Conservation (phyloP, 306 rosid species). For the Senna tora region DNA sequence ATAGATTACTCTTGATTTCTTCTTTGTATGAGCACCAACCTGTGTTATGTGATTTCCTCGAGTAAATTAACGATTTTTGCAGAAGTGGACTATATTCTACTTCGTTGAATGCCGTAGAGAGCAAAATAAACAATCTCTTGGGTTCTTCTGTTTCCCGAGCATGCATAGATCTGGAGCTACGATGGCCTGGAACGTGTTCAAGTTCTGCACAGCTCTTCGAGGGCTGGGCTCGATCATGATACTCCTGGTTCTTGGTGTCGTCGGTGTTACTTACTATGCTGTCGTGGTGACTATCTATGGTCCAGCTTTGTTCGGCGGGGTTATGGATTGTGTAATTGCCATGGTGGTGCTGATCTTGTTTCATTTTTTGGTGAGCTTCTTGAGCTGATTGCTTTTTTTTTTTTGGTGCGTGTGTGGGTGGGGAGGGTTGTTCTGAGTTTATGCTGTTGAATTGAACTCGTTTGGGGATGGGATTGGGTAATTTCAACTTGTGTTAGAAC, state of each 20-base stretch:
- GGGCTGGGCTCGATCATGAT: conserved; percentile 86
- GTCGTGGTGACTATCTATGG: conserved; percentile 74
- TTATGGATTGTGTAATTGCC: conserved; percentile 55
- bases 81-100: background rate
- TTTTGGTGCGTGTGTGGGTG: background rate
- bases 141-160: conserved; percentile 12
- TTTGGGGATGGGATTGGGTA: background rate
- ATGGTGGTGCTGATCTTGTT: conserved; percentile 60
- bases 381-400: background rate
- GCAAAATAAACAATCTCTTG: background rate
- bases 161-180: conserved; percentile 84
- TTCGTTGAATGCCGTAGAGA: background rate
- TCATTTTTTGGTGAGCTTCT: conserved; percentile 65
- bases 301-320: conserved; percentile 60
- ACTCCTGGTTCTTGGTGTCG: conserved; percentile 74
- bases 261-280: conserved; percentile 75
- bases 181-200: conserved; percentile 92
- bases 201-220: conserved; percentile 76
- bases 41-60: background rate
- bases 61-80: conserved; percentile 6
- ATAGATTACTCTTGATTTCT: background rate
- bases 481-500: conserved; percentile 5
- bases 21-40: background rate
- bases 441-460: conserved; percentile 18
- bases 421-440: background rate